These are phyloP conservation scores for Triticum timopheevii DNA, from an alignment of 176 grass and related monocot species.

Conservation along the genomic window DNA sequence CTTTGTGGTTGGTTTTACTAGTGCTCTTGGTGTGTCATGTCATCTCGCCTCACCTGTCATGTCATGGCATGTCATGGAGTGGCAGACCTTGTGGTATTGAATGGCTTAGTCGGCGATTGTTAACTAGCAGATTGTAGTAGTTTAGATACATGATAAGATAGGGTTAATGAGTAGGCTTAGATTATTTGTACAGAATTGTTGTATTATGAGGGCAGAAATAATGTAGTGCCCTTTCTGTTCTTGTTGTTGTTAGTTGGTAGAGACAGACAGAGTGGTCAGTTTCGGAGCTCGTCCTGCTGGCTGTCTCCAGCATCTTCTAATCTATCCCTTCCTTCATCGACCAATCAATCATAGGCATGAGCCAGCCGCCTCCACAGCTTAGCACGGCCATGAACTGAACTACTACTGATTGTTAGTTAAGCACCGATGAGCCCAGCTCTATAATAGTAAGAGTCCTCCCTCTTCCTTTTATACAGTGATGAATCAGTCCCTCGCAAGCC, in stretches of 20 bases:
- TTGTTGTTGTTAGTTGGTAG: not conserved
- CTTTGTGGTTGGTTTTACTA: too few relatives aligned
- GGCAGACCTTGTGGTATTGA: not conserved
- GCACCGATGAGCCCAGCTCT: too few relatives aligned
- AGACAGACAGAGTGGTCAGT: slow-evolving; percentile 21
- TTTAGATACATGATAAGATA: not conserved
- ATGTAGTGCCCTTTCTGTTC: not conserved
- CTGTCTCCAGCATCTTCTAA: slow-evolving; percentile 1
- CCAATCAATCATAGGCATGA: slow-evolving; percentile 10
- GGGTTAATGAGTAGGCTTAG: not conserved
- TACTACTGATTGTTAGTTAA: not conserved
- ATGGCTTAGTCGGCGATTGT: not conserved
- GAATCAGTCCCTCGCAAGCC: too few relatives aligned
- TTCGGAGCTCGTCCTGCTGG: not conserved
- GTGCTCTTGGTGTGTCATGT: not conserved
- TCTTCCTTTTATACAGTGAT: too few relatives aligned
- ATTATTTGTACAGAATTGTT: rapidly evolving
- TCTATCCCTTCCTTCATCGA: not conserved
- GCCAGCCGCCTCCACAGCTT: not conserved
- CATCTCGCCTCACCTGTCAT: not conserved
- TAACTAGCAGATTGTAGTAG: not conserved
- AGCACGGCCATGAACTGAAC: not conserved
- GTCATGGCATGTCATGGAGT: not conserved
- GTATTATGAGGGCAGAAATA: not conserved
- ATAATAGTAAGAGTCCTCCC: too few relatives aligned